Base-by-base conservation (phyloP, 2,329 filamentous ascomycete species). In the Ceratocystis variospora region DNA sequence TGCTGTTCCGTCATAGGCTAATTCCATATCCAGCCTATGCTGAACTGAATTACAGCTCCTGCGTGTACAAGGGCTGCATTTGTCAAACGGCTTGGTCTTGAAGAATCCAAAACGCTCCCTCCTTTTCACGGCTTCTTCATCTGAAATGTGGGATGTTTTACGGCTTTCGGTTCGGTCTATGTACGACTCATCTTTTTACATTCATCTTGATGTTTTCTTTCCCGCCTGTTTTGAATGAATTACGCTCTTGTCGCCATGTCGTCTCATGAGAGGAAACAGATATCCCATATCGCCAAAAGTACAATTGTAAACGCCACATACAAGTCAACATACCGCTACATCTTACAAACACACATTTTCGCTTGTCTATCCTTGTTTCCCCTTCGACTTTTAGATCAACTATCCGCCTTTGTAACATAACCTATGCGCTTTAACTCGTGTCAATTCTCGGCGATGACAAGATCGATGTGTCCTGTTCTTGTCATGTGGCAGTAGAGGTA, bases 271-370 rank as follows among this genome's bases (percentile, higher is more conserved):
- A 63, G 25, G 41, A 46, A 46, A 28, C 37, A 45, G 3, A 62
- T 37, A 6, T 46, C 48, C n/a, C 44, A 15, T 28, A n/a, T 44
- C 46, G n/a, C 28, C 28, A 46, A 31, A 48, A 31, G 17, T 63
- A 41, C 61, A 63, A 46, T 33, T 50, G 61, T 63, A 63, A 63
- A 63, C 61, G 61, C 37, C 25, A 33, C 61, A n/a, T 48, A 46
- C 45, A 63, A 50, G 46, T 53, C 62, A 63, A 63, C 62, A 17
- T 63, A 63, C 37, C 62, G 62, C 62, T 25, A 50, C 45, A 15
- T 55, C 15, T 55, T 25, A 55, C 46, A 63, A 15, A 19, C 17
- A 12, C 62, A 63, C 7, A 33, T 37, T 33, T 19, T 17, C 55
- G 28, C n/a, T 31, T 37, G n/a, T 53, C 22, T 53, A 10, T 25